Conservation (phyloP, 2,329 filamentous ascomycete species). For the Aspergillus texensis region DNA sequence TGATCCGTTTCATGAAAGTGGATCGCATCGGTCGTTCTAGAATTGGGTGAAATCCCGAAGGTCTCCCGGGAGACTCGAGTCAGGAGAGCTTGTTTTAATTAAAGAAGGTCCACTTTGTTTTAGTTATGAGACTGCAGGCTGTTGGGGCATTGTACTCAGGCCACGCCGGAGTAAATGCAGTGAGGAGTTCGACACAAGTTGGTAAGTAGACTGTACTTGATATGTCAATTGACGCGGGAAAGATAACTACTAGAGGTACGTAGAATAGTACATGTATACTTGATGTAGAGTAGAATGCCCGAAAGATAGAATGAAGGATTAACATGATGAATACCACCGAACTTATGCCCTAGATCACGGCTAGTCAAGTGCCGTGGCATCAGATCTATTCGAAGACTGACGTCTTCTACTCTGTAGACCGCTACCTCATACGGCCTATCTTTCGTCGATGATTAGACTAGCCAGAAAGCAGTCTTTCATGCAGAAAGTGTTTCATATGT, state of each 20-base stretch:
- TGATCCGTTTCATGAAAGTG: slow-evolving; percentile 4
- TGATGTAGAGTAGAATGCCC: background rate
- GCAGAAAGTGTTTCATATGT: background rate
- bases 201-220: background rate
- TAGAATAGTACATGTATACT: background rate
- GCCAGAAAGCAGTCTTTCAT: background rate
- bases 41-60: background rate
- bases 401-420: background rate
- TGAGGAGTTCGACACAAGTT: background rate
- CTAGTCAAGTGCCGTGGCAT: background rate
- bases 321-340: background rate
- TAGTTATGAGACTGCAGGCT: background rate
- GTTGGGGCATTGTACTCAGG: background rate
- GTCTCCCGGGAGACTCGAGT: background rate
- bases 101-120: background rate
- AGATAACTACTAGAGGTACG: background rate
- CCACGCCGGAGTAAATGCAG: background rate
- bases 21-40: slow-evolving; percentile 1
- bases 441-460: background rate
- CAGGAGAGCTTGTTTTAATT: slow-evolving; percentile 1
- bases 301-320: background rate
- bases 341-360: background rate
- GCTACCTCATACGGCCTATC: background rate
- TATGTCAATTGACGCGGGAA: background rate
- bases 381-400: background rate